phyloP scores from a whole-genome alignment of 108 stramenopile species.

The Poteriospumella lacustris region DNA sequence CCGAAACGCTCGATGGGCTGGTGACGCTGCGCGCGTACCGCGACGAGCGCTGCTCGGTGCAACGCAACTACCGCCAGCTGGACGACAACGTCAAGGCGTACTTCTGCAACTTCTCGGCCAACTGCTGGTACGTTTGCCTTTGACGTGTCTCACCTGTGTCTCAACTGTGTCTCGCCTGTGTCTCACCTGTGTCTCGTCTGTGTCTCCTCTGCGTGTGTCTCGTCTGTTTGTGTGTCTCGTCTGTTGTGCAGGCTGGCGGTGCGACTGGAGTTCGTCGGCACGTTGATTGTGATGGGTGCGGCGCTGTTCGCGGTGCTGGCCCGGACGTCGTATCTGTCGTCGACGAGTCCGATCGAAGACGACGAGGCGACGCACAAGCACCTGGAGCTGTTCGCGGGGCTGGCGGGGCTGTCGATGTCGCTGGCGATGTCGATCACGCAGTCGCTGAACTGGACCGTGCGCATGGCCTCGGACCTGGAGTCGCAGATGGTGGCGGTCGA shows the following conservation, averaged over 20 bases:
- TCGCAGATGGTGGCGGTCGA: conserved; percentile 84
- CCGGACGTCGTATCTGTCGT: conserved; percentile 23
- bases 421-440: conserved; percentile 81
- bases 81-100: not conserved
- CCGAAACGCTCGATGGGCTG: conserved; percentile 83
- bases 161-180: too few species aligned
- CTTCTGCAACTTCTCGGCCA: conserved; percentile 24
- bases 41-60: conserved; percentile 49
- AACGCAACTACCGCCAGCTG: not conserved
- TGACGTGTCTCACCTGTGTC: too few species aligned
- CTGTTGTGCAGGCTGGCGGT: conserved; percentile 95
- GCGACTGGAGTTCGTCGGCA: conserved; percentile 77
- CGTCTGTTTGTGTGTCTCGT: too few species aligned
- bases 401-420: conserved; percentile 84
- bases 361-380: not conserved
- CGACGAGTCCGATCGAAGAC: not conserved
- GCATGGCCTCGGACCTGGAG: conserved; percentile 83
- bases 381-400: conserved; percentile 59
- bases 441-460: conserved; percentile 81
- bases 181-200: too few species aligned
- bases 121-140: too few species aligned
- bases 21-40: conserved; percentile 82
- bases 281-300: conserved; percentile 60
- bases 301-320: conserved; percentile 63
- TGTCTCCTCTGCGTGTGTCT: too few species aligned